A percentile compares a stretch with the other conserved stretches of the same genome.
Conservation (phyloP, 2,329 filamentous ascomycete genomes). For the Neofusicoccum laricinum region DNA sequence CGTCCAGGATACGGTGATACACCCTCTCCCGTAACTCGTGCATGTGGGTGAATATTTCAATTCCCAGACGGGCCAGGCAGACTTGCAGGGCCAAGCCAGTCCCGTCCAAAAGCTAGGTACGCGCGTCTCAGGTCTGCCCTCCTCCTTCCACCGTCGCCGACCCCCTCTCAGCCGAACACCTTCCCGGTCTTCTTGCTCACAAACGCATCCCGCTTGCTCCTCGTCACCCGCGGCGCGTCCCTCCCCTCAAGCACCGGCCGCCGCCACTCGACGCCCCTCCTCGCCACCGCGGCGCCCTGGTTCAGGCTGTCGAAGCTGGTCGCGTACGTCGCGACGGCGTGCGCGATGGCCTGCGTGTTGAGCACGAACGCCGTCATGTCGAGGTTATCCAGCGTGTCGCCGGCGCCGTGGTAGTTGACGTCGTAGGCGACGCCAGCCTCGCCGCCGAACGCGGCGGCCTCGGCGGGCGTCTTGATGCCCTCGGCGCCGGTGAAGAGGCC, state of each 20-base stretch:
- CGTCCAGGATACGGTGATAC: too few relatives aligned
- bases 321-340: slow-evolving; percentile 35
- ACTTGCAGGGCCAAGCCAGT: too few relatives aligned
- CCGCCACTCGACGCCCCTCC: slow-evolving; percentile 24
- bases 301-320: slow-evolving; percentile 31
- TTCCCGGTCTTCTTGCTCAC: not conserved
- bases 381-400: slow-evolving; percentile 55
- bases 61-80: too few relatives aligned
- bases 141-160: not conserved
- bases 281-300: slow-evolving; percentile 25
- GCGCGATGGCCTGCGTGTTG: slow-evolving; percentile 61
- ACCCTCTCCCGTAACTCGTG: too few relatives aligned
- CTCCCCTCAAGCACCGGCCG: not conserved
- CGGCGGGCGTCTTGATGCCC: slow-evolving; percentile 67
- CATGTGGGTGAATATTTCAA: too few relatives aligned
- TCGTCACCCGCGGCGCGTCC: not conserved
- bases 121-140: too few relatives aligned
- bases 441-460: slow-evolving; percentile 68
- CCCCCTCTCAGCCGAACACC: not conserved
- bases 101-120: too few relatives aligned
- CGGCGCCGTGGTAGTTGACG: slow-evolving; percentile 54
- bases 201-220: not conserved
- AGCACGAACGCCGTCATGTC: slow-evolving; percentile 53
- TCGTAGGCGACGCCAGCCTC: slow-evolving; percentile 58
- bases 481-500: slow-evolving; percentile 78